These are phyloP conservation scores for Moesziomyces globuligerus DNA, from an alignment of 1,284 basidiomycete genomes.

Conservation along the genomic window DNA sequence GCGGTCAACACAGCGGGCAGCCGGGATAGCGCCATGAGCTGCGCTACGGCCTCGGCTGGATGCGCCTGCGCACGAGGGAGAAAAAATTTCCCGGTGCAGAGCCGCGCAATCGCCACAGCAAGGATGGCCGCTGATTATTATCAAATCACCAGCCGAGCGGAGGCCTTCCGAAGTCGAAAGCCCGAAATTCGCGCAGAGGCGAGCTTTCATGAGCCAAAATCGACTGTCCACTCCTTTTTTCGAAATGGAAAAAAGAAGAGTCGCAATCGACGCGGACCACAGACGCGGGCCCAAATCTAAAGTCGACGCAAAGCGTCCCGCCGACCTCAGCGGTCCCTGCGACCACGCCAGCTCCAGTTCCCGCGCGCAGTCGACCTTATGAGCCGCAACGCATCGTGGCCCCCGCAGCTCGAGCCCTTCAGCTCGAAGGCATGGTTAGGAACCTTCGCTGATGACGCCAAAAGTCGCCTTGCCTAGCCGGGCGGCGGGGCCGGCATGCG, in stretches of 20 bases:
- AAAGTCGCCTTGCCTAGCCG: too few relatives aligned
- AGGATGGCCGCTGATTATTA: slow-evolving; percentile 14
- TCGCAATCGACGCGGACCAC: slow-evolving; percentile 3
- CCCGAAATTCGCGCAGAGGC: slow-evolving; percentile 13
- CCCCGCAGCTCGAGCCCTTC: too few relatives aligned
- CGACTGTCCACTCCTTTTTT: neutral
- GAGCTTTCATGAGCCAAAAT: slow-evolving; percentile 21
- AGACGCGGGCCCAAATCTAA: slow-evolving; percentile 19
- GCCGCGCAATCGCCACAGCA: neutral
- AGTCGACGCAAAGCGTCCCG: slow-evolving; percentile 19
- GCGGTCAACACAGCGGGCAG: neutral
- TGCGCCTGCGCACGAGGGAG: neutral
- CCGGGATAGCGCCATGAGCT: too few relatives aligned
- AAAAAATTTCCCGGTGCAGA: neutral
- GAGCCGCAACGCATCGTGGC: too few relatives aligned
- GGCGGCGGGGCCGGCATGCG: too few relatives aligned
- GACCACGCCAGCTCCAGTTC: too few relatives aligned
- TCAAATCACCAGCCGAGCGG: slow-evolving; percentile 29
- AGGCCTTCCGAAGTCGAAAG: slow-evolving; percentile 4
- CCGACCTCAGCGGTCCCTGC: too few relatives aligned
- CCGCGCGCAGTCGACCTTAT: too few relatives aligned
- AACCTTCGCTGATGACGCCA: too few relatives aligned
- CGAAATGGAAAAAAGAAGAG: neutral
- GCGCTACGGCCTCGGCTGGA: too few relatives aligned
- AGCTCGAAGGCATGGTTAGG: too few relatives aligned